phyloP scores from a whole-genome alignment of 129 eudicot genomes.

The Flaveria brownii region DNA sequence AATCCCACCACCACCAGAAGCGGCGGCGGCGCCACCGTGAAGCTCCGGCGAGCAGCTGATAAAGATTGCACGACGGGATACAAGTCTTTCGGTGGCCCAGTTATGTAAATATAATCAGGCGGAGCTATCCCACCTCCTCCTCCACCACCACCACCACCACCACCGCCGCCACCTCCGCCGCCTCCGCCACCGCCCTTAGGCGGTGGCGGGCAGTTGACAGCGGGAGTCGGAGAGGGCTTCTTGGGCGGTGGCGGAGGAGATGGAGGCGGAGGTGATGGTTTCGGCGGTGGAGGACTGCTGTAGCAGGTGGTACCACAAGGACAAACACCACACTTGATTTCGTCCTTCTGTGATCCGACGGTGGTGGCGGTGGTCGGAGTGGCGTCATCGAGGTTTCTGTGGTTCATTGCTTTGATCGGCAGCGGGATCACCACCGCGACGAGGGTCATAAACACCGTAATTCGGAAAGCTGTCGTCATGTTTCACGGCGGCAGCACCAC shows the following conservation, averaged over 20 bases:
- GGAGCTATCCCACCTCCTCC: slow-evolving; percentile 41
- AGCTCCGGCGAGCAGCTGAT: slow-evolving; percentile 40
- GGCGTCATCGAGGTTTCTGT: slow-evolving; percentile 48
- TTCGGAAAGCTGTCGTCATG: slow-evolving; percentile 29
- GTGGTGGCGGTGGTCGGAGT: slow-evolving; percentile 14
- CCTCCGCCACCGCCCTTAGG: slow-evolving; percentile 23
- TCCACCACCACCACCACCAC: slow-evolving; percentile 31
- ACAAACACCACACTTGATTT: slow-evolving; percentile 72
- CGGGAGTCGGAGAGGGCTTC: slow-evolving; percentile 44
- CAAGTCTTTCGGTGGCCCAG: slow-evolving; percentile 73
- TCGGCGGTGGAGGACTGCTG: slow-evolving; percentile 52
- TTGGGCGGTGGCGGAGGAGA: slow-evolving; percentile 54
- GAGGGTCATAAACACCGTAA: slow-evolving; percentile 25
- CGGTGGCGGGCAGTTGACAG: slow-evolving; percentile 68
- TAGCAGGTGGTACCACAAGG: slow-evolving; percentile 64
- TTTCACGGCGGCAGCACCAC: slow-evolving; percentile 11
- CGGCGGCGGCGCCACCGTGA: slow-evolving; percentile 34
- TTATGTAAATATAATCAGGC: slow-evolving; percentile 44
- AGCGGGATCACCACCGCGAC: slow-evolving; percentile 24
- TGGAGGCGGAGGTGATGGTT: slow-evolving; percentile 28
- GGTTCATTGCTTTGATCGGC: slow-evolving; percentile 27
- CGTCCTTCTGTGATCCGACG: slow-evolving; percentile 38
- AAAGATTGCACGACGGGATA: slow-evolving; percentile 54
- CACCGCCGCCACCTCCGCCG: slow-evolving; percentile 25
- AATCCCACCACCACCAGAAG: slow-evolving; percentile 39